Conservation (phyloP, 495 filamentous ascomycete species). For the Pyrenopolyporus hunteri region DNA sequence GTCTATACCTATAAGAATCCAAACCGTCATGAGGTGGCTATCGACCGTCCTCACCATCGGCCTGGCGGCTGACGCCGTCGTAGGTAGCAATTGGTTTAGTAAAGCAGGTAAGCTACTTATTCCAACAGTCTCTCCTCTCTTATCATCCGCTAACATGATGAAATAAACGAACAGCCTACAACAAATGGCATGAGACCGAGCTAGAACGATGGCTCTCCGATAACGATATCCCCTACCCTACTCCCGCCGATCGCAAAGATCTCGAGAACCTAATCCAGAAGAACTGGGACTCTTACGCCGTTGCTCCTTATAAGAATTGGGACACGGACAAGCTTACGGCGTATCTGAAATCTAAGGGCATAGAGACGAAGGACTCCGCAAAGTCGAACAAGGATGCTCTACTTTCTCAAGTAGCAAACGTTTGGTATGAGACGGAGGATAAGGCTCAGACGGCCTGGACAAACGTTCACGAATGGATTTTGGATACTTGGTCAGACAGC, state of each 20-base stretch:
- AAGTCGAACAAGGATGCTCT: slow-evolving; percentile 70
- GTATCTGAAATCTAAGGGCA: slow-evolving; percentile 71
- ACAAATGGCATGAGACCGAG: slow-evolving; percentile 98
- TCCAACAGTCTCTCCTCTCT: no score
- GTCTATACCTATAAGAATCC: background rate
- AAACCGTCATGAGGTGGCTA: slow-evolving; percentile 73
- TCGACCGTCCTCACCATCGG: slow-evolving; percentile 70
- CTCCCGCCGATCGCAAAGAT: slow-evolving; percentile 82
- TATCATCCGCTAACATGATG: background rate
- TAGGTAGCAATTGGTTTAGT: slow-evolving; percentile 79
- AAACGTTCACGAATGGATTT: slow-evolving; percentile 86
- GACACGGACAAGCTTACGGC: slow-evolving; percentile 65
- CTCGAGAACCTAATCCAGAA: slow-evolving; percentile 82
- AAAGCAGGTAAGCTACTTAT: slow-evolving; percentile 71
- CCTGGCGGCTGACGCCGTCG: slow-evolving; percentile 70
- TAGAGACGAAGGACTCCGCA: slow-evolving; percentile 67
- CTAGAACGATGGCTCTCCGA: slow-evolving; percentile 97
- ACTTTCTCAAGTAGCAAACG: slow-evolving; percentile 67
- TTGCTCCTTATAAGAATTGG: slow-evolving; percentile 73
- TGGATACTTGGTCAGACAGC: slow-evolving; percentile 76
- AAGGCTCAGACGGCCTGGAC: slow-evolving; percentile 70
- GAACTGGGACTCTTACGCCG: slow-evolving; percentile 80
- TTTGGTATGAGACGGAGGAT: slow-evolving; percentile 79
- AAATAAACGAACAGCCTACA: slow-evolving; percentile 74
- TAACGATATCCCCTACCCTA: slow-evolving; percentile 85